Evolutionary conservation across 495 filamentous ascomycete species (phyloP).

Genomic region (Penicillium pancosmium): DNA sequence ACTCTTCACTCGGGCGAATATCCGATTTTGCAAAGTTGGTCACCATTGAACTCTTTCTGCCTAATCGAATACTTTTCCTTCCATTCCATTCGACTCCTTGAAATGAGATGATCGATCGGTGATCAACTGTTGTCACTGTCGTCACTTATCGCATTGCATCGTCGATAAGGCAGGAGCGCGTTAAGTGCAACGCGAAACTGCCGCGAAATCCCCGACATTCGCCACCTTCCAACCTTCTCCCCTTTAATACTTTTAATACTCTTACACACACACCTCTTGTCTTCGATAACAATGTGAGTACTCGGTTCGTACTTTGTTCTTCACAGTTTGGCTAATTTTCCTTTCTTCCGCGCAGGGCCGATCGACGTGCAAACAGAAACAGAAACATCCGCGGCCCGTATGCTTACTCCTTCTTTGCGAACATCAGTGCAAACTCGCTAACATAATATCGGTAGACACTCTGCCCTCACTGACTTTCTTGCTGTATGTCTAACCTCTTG

Average conservation of each 20-base stretch:
- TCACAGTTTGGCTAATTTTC: not conserved
- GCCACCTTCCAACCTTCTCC: not conserved
- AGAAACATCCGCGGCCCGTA: conserved; percentile 68
- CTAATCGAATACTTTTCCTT: not conserved
- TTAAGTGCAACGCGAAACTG: conserved; percentile 55
- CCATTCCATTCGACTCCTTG: not conserved
- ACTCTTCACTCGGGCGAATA: conserved; percentile 7
- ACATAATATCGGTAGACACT: conserved; percentile 50
- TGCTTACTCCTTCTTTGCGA: conserved; percentile 25
- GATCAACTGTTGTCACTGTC: not conserved
- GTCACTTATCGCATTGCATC: not conserved
- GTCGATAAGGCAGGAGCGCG: conserved; percentile 32
- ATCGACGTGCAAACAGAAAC: conserved; percentile 44
- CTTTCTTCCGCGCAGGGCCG: not conserved
- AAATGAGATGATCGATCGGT: not conserved
- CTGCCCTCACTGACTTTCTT: conserved; percentile 80
- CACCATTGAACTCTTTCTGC: not conserved
- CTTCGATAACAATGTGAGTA: conserved; percentile 8
- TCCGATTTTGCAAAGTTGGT: not conserved
- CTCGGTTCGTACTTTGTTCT: not conserved
- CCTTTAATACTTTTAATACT: too few species aligned
- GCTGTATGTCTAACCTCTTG: conserved; percentile 53
- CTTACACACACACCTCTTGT: not conserved
- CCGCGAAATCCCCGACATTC: conserved; percentile 38
- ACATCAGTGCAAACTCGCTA: conserved; percentile 12